Conservation (phyloP, 352 stramenopile genomes). For the Globisporangium barbulae region DNA sequence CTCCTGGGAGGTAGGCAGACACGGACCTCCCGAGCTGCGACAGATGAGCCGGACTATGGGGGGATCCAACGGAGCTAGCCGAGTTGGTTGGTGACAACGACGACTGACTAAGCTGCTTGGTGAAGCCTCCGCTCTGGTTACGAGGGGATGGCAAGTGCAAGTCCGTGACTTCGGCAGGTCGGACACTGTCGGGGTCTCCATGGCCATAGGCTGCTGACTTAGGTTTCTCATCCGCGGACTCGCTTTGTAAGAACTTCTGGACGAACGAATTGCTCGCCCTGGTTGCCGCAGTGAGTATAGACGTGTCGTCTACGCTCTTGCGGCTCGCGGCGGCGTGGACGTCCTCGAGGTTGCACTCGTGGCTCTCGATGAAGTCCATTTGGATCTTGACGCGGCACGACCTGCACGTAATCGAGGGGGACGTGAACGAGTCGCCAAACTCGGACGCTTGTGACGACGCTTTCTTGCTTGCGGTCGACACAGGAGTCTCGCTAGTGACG, state of each 20-base stretch:
- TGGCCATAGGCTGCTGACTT: neutral
- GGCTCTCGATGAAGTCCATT: constrained; percentile 59
- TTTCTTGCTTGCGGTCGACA: neutral
- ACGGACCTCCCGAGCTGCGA: constrained; percentile 15
- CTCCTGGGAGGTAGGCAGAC: constrained; percentile 8
- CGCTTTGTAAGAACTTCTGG: neutral
- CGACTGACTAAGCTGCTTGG: neutral
- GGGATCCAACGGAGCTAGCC: neutral
- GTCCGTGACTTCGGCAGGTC: neutral
- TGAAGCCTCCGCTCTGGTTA: neutral
- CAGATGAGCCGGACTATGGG: constrained; percentile 2
- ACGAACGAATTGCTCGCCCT: constrained; percentile 10
- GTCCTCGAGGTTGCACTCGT: constrained; percentile 43
- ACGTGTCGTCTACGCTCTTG: constrained; percentile 10
- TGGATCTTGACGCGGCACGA: constrained; percentile 48
- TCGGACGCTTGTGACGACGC: neutral
- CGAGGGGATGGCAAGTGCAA: neutral
- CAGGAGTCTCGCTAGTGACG: constrained; percentile 37
- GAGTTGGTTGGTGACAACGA: neutral
- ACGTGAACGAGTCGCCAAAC: neutral
- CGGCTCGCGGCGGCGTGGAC: constrained; percentile 13
- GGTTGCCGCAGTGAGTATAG: neutral
- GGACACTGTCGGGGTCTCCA: constrained; percentile 2
- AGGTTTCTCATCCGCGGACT: neutral
- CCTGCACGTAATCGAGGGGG: constrained; percentile 44